A percentile compares a stretch with the other conserved stretches of the same genome.
Evolutionary conservation across 2,329 filamentous ascomycete genomes (phyloP).

Genomic region (Cladosporium sp.): DNA sequence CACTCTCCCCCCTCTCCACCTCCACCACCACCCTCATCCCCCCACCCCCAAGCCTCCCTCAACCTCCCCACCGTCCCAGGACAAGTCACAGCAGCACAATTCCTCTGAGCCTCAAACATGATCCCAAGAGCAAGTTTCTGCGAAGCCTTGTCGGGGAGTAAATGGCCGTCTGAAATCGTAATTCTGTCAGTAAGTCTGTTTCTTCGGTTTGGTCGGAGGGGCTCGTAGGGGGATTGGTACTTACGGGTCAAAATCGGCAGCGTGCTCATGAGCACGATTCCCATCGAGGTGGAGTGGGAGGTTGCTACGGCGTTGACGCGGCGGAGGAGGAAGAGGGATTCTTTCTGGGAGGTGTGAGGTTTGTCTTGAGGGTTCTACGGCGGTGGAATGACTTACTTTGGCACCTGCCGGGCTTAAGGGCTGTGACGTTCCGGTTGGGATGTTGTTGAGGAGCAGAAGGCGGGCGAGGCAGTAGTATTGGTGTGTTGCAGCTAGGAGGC

Average conservation of each 20-base stretch:
- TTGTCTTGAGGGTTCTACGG: not conserved
- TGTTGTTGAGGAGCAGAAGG: not conserved
- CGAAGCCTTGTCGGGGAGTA: not conserved
- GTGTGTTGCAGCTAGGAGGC: not conserved
- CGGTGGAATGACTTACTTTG: not conserved
- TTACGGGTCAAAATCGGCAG: not conserved
- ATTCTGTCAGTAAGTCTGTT: too few relatives aligned
- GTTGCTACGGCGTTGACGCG: not conserved
- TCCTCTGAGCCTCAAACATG: not conserved
- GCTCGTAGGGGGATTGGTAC: too few relatives aligned
- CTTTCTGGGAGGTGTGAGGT: not conserved
- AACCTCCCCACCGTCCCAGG: not conserved
- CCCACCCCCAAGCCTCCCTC: not conserved
- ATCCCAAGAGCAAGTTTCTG: not conserved
- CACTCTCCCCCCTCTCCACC: too few relatives aligned
- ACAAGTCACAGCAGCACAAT: not conserved
- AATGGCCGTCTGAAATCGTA: not conserved
- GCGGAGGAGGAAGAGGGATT: slow-evolving; percentile 1
- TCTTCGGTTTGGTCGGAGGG: too few relatives aligned
- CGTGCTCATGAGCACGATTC: slow-evolving; percentile 2
- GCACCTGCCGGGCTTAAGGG: not conserved
- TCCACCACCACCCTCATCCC: not conserved
- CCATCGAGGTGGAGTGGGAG: not conserved
- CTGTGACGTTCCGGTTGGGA: not conserved
- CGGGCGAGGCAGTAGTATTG: not conserved